These are phyloP conservation scores for Vanrija sp. DNA, from an alignment of 1,284 basidiomycete genomes.

Conservation along the genomic window DNA sequence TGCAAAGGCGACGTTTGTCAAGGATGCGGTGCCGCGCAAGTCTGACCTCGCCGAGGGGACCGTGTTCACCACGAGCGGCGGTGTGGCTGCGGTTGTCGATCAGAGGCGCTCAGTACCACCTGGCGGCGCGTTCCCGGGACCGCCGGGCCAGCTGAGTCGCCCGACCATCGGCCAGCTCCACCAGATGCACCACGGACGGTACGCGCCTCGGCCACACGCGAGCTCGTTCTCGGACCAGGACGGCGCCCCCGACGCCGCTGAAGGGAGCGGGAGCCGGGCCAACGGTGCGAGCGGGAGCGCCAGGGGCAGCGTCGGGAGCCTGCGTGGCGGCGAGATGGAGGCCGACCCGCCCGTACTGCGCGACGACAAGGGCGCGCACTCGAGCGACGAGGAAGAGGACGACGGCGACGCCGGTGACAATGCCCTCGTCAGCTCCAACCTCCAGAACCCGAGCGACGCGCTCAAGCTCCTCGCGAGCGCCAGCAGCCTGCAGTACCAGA, in stretches of 20 bases:
- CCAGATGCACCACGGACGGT: too few relatives aligned
- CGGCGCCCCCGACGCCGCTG: too few relatives aligned
- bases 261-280: too few relatives aligned
- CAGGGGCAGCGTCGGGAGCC: not conserved
- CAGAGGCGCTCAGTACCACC: too few relatives aligned
- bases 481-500: constrained; percentile 6
- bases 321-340: not conserved
- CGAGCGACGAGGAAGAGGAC: constrained; percentile 5
- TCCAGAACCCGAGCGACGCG: constrained; percentile 14
- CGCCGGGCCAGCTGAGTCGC: too few relatives aligned
- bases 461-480: constrained; percentile 12
- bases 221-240: too few relatives aligned
- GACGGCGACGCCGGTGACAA: not conserved
- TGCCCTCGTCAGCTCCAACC: constrained; percentile 6
- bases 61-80: not conserved
- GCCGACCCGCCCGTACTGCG: not conserved
- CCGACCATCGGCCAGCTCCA: too few relatives aligned
- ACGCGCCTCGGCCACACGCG: too few relatives aligned
- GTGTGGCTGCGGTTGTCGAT: too few relatives aligned
- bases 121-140: too few relatives aligned
- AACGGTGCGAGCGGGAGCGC: too few relatives aligned
- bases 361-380: not conserved
- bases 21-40: not conserved
- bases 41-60: not conserved
- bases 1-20: constrained; percentile 5